These are phyloP conservation scores for Pythium phragmitis DNA, from an alignment of 352 stramenopile species.

Conservation along the genomic window DNA sequence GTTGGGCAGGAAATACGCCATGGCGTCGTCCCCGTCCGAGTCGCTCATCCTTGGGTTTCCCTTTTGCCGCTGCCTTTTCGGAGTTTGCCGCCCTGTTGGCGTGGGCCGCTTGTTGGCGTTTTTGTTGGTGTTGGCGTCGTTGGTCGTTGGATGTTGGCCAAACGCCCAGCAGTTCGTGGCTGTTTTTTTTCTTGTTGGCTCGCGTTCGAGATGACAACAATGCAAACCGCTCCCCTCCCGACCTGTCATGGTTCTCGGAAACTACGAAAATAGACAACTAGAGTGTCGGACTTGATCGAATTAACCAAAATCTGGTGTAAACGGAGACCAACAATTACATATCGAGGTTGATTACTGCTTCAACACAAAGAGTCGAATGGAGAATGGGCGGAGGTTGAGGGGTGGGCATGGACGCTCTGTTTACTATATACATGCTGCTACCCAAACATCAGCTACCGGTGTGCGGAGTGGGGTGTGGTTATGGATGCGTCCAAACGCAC, in stretches of 20 bases:
- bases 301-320: constrained; percentile 1
- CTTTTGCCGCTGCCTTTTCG: neutral
- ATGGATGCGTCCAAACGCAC: neutral
- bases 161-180: constrained; percentile 6
- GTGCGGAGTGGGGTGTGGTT: neutral
- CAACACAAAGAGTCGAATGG: neutral
- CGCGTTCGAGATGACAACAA: constrained; percentile 2
- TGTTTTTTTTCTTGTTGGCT: constrained; percentile 11
- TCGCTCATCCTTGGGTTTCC: constrained; percentile 30
- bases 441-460: neutral
- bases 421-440: constrained; percentile 9
- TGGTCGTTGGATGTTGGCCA: constrained; percentile 9
- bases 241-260: constrained; percentile 5
- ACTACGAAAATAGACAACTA: constrained; percentile 16
- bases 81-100: neutral
- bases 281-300: neutral
- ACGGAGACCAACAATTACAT: neutral
- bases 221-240: neutral
- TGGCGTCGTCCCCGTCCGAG: constrained; percentile 58
- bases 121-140: constrained; percentile 2
- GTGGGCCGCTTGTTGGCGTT: constrained; percentile 4
- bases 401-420: neutral
- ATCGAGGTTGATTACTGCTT: constrained; percentile 1
- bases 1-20: constrained; percentile 85
- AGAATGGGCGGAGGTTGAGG: neutral